A percentile compares a stretch with the other conserved stretches of the same genome.
Conservation (phyloP, 139 green algal species). For the Auxenochlorella protothecoides region DNA sequence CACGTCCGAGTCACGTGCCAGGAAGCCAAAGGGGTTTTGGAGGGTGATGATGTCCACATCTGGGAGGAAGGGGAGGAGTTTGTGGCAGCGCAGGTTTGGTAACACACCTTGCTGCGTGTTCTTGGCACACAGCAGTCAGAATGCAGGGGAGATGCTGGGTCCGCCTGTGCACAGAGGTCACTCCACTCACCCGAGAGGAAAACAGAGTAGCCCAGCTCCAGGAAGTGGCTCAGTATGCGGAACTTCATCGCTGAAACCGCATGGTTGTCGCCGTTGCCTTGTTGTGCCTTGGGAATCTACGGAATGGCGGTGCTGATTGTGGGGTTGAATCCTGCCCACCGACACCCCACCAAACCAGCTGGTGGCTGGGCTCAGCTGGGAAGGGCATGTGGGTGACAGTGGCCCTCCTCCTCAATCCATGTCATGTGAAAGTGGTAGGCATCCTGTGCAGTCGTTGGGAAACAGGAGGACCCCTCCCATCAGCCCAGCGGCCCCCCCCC, state of each 20-base stretch:
- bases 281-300: conserved; percentile 32
- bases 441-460: neutral
- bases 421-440: neutral
- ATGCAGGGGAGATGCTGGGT: no score
- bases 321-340: neutral
- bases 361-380: no score
- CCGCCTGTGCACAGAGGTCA: neutral
- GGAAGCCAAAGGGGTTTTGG: conserved; percentile 60
- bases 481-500: neutral
- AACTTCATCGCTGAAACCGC: conserved; percentile 71
- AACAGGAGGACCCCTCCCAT: neutral
- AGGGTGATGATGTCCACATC: conserved; percentile 38
- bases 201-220: conserved; percentile 51
- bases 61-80: neutral
- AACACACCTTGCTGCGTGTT: no score
- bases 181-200: conserved; percentile 24
- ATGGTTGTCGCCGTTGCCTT: conserved; percentile 46
- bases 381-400: no score
- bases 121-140: no score
- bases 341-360: neutral
- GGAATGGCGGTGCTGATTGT: neutral
- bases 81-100: no score
- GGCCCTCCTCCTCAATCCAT: neutral
- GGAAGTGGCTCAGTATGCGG: conserved; percentile 47
- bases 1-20: conserved; percentile 61